Evolutionary conservation across 805 yeast species (phyloP), one percentile per base, ranked within the genome.

Genomic region (Myxozyma lipomycoides): DNA sequence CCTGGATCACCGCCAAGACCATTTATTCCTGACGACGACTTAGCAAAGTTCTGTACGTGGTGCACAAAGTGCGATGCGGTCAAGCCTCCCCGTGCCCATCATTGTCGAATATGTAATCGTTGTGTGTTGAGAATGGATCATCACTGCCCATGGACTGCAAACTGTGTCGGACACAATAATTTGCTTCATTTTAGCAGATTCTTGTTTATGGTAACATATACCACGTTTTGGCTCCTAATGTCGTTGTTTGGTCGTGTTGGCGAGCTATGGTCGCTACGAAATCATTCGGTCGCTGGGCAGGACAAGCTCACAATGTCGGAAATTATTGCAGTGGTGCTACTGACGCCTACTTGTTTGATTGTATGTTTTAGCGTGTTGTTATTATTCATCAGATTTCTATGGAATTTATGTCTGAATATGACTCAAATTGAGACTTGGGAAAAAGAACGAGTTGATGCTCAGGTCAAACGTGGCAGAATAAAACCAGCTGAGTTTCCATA

Each of bases 361-460:
- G 84, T 91, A 0, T 64, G 77, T 18, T 62, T 82, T 28, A 74
- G 90, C 0, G 77, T 93, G 1, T 63, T 74, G 0, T 58, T 85
- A 3, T 70, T 93, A 48, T 71, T 81, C 18, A 41, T 82, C 1
- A 74, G 96, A 60, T 83, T 89, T 47, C 17, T 83, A 1, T 65
- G 72, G 36, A 80, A 81, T 62, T 56, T 77, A 1, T 64, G 78
- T 45, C 68, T 73, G 25, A 96, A 96, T 23, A 83, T 78, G 77
- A 82, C 97, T 1, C 95, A 87, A 64, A 90, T 91, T 46, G 98
- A 91, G 69, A 72, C 77, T 1, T 91, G 98, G 98, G 98, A 91
- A 62, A 67, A 73, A 67, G 98, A 93, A 58, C 75, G 98, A 59
- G 73, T 87, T 1, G 88, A 81, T 46, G 70, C 81, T 2, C 84